Conservation (phyloP, 2,329 filamentous ascomycete genomes). For the Penicillium sp. region DNA sequence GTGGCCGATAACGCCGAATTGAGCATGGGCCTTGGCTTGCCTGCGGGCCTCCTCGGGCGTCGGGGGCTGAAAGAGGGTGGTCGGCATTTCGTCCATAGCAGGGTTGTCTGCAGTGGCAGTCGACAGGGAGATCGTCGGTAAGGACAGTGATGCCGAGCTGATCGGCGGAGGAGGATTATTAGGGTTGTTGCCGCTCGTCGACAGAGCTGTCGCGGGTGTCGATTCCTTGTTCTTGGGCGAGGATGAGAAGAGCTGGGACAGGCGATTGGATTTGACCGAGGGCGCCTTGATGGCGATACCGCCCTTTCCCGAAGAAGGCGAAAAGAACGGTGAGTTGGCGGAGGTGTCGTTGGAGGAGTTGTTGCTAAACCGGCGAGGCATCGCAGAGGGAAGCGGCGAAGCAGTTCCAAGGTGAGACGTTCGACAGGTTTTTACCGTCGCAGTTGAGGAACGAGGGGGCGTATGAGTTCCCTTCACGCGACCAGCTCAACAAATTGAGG, state of each 20-base stretch:
- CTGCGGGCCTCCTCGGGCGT: slow-evolving; percentile 79
- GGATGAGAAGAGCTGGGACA: slow-evolving; percentile 80
- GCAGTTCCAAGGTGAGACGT: slow-evolving; percentile 5
- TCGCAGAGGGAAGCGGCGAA: slow-evolving; percentile 49
- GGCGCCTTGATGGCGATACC: slow-evolving; percentile 53
- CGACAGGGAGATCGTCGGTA: slow-evolving; percentile 90
- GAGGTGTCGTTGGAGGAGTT: slow-evolving; percentile 60
- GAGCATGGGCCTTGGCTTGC: slow-evolving; percentile 77
- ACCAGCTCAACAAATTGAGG: slow-evolving; percentile 16
- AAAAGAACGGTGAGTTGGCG: slow-evolving; percentile 54
- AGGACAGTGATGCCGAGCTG: slow-evolving; percentile 71
- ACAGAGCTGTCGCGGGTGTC: slow-evolving; percentile 65
- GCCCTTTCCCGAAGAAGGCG: slow-evolving; percentile 59
- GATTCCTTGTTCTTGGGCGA: slow-evolving; percentile 72
- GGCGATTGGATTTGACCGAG: slow-evolving; percentile 69
- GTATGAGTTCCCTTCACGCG: slow-evolving; percentile 15
- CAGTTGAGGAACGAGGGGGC: slow-evolving; percentile 10
- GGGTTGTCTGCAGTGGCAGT: slow-evolving; percentile 78
- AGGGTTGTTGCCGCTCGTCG: slow-evolving; percentile 60
- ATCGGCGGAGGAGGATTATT: slow-evolving; percentile 63
- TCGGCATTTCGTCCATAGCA: slow-evolving; percentile 71
- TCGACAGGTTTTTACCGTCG: slow-evolving; percentile 21
- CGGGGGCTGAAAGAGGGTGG: slow-evolving; percentile 85
- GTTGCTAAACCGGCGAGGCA: slow-evolving; percentile 66
- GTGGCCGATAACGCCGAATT: slow-evolving; percentile 85